Evolutionary conservation across 495 filamentous ascomycete genomes (phyloP).

Genomic region (Bacidia rubella): DNA sequence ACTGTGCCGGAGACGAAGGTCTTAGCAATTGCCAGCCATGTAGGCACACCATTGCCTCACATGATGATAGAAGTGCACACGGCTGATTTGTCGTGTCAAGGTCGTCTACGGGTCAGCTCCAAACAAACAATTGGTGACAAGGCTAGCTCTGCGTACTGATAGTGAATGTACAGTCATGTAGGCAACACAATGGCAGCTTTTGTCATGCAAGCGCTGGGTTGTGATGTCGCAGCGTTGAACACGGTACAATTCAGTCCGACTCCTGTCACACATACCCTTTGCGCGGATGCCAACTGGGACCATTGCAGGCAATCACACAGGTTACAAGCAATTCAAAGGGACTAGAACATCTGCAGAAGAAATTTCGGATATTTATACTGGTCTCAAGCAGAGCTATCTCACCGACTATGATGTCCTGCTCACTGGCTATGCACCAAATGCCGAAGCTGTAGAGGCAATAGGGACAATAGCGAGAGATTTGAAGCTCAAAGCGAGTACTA

Average conservation of each 20-base stretch:
- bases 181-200: slow-evolving; percentile 93
- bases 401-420: slow-evolving; percentile 84
- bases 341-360: slow-evolving; percentile 66
- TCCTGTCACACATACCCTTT: slow-evolving; percentile 4
- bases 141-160: neutral
- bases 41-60: slow-evolving; percentile 35
- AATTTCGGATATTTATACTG: slow-evolving; percentile 72
- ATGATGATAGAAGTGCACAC: slow-evolving; percentile 1
- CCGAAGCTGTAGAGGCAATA: slow-evolving; percentile 67
- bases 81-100: slow-evolving; percentile 29
- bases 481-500: slow-evolving; percentile 45
- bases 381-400: slow-evolving; percentile 67
- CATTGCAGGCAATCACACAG: slow-evolving; percentile 73
- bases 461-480: slow-evolving; percentile 72
- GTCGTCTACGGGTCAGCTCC: slow-evolving; percentile 62
- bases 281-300: neutral
- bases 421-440: slow-evolving; percentile 82
- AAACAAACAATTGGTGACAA: neutral
- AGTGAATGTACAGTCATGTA: slow-evolving; percentile 54
- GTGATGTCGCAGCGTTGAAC: slow-evolving; percentile 84
- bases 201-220: slow-evolving; percentile 82
- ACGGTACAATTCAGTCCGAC: slow-evolving; percentile 82
- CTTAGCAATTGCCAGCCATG: slow-evolving; percentile 93
- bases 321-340: slow-evolving; percentile 76
- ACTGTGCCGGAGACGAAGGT: slow-evolving; percentile 74